Conservation (phyloP, 495 filamentous ascomycete species). For the Haplographium delicatum region DNA sequence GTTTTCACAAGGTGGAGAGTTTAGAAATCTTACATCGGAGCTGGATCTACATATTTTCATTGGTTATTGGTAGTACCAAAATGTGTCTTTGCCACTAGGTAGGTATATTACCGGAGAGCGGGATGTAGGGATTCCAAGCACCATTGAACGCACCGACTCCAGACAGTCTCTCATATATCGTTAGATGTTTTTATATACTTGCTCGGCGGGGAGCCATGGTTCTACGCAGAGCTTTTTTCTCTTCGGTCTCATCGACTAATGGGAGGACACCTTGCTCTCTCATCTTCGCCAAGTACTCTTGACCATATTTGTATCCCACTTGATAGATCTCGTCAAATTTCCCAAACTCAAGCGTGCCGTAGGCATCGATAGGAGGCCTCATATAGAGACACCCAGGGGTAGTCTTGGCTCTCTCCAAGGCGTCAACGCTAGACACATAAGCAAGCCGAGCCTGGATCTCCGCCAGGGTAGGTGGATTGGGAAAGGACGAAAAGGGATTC, state of each 20-base stretch:
- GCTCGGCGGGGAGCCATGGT: slow-evolving; percentile 92
- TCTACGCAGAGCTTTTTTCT: slow-evolving; percentile 80
- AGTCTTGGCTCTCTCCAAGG: slow-evolving; percentile 85
- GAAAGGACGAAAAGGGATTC: slow-evolving; percentile 84
- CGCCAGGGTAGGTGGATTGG: slow-evolving; percentile 90
- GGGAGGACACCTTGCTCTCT: slow-evolving; percentile 71
- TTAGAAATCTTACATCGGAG: too few relatives aligned
- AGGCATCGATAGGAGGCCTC: slow-evolving; percentile 88
- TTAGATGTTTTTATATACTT: slow-evolving; percentile 58
- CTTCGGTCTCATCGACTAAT: slow-evolving; percentile 66
- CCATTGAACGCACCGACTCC: neutral
- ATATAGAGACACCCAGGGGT: slow-evolving; percentile 88
- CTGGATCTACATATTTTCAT: too few relatives aligned
- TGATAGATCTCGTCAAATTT: slow-evolving; percentile 97
- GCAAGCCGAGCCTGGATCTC: slow-evolving; percentile 94
- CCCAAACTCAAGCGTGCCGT: slow-evolving; percentile 91
- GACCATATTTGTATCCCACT: slow-evolving; percentile 81
- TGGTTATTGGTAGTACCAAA: too few relatives aligned
- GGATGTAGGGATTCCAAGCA: too few relatives aligned
- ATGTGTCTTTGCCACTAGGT: too few relatives aligned
- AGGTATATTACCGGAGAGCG: too few relatives aligned
- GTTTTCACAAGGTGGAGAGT: too few relatives aligned
- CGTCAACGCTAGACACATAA: slow-evolving; percentile 90
- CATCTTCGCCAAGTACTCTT: slow-evolving; percentile 66
- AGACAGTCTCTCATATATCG: too few relatives aligned